Percentiles rank a stretch among this genome's conserved stretches.
Conservation (phyloP, 148 eudicot species). For the Rhododendron molle region DNA sequence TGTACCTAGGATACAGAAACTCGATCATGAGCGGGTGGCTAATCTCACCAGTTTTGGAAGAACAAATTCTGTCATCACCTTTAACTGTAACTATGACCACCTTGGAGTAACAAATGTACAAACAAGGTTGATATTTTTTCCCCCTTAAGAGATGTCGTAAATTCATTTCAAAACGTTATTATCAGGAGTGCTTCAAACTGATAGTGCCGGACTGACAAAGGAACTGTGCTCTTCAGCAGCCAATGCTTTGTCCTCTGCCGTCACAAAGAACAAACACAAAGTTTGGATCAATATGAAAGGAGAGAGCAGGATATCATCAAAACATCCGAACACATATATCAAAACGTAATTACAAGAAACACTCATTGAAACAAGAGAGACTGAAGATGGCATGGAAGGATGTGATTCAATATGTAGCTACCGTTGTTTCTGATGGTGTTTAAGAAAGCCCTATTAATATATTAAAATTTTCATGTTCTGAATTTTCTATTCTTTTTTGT, state of each 20-base stretch:
- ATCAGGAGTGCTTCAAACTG: conserved; percentile 9
- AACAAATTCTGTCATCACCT: conserved; percentile 13
- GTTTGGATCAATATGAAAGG: not conserved
- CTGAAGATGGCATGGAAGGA: not conserved
- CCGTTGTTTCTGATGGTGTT: not conserved
- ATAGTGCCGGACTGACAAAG: not conserved
- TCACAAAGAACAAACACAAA: conserved; percentile 1
- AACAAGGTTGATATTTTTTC: not conserved
- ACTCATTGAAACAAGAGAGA: not conserved
- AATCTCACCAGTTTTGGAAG: not conserved
- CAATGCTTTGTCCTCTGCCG: conserved; percentile 23
- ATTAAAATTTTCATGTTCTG: not conserved
- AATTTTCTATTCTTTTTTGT: not conserved
- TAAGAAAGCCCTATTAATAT: not conserved
- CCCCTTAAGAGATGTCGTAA: not conserved
- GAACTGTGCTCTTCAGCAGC: conserved; percentile 8
- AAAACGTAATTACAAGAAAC: not conserved
- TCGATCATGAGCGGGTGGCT: not conserved
- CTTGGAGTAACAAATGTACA: conserved; percentile 26
- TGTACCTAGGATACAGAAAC: not conserved
- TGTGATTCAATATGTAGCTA: not conserved
- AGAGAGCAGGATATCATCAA: not conserved
- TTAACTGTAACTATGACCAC: conserved; percentile 13
- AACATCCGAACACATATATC: not conserved
- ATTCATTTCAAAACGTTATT: not conserved